Evolutionary conservation across 1,139 yeast species (phyloP).

Genomic region (Taphrina pruni): DNA sequence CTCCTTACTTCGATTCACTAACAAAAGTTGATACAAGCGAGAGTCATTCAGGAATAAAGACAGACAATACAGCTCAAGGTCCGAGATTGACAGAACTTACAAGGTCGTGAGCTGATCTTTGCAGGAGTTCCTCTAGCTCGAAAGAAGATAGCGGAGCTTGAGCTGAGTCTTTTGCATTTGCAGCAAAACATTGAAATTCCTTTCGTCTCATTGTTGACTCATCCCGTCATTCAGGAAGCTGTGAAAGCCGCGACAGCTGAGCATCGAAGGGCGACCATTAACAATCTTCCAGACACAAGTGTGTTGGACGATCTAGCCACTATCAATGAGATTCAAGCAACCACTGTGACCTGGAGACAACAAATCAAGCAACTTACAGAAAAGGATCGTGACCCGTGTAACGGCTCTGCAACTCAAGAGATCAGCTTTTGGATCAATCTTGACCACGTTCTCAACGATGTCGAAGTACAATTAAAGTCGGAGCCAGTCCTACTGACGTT

Average conservation of each 20-base stretch:
- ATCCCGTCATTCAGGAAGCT: constrained; percentile 60
- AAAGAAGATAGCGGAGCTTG: constrained; percentile 72
- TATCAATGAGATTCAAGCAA: constrained; percentile 68
- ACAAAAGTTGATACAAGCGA: constrained; percentile 42
- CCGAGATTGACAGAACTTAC: neutral
- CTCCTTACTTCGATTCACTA: constrained; percentile 60
- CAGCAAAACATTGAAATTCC: constrained; percentile 75
- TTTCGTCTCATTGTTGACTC: constrained; percentile 61
- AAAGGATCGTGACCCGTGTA: constrained; percentile 59
- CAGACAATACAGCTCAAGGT: constrained; percentile 6
- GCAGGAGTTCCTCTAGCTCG: constrained; percentile 53
- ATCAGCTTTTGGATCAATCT: constrained; percentile 78
- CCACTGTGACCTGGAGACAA: constrained; percentile 75
- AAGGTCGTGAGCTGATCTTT: constrained; percentile 3
- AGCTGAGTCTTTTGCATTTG: constrained; percentile 69
- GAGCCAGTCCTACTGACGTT: constrained; percentile 66
- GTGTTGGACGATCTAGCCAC: constrained; percentile 60
- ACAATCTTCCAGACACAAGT: constrained; percentile 51
- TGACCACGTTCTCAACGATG: constrained; percentile 64
- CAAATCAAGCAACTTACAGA: constrained; percentile 66
- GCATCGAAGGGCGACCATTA: constrained; percentile 49
- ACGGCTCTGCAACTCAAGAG: constrained; percentile 72
- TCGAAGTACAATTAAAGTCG: constrained; percentile 65
- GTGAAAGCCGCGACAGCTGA: constrained; percentile 51
- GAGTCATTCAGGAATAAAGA: neutral